phyloP scores from a whole-genome alignment of 257 asterid species.

The Solanum rostratum region DNA sequence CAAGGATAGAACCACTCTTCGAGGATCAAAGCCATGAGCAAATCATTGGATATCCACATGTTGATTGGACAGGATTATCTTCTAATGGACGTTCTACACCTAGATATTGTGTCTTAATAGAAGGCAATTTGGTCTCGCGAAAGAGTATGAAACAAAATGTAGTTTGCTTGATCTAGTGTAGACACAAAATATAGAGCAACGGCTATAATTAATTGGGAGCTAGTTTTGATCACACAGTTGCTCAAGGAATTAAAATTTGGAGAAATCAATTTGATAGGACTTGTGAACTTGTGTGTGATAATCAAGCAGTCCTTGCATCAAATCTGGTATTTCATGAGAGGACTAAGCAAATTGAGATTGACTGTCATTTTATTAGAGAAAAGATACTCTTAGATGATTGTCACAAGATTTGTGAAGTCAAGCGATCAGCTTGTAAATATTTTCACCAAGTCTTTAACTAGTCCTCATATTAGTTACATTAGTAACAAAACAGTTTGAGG shows the following conservation, averaged over 20 bases:
- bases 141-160: background rate
- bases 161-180: background rate
- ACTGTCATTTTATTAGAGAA: background rate
- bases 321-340: background rate
- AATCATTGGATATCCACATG: background rate
- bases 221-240: background rate
- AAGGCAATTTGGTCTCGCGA: background rate
- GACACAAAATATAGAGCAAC: background rate
- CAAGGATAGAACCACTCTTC: background rate
- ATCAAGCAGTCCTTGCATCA: background rate
- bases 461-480: background rate
- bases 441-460: background rate
- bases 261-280: background rate
- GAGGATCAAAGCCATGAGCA: background rate
- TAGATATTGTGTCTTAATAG: background rate
- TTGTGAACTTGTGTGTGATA: background rate
- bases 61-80: background rate
- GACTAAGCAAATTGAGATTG: background rate
- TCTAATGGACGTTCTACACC: background rate
- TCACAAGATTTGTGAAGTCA: background rate
- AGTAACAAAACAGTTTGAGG: background rate
- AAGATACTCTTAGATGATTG: background rate
- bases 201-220: background rate
- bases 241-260: background rate
- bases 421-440: background rate